phyloP scores from a whole-genome alignment of 306 rosid genomes.

The Aeschynomene evenia region DNA sequence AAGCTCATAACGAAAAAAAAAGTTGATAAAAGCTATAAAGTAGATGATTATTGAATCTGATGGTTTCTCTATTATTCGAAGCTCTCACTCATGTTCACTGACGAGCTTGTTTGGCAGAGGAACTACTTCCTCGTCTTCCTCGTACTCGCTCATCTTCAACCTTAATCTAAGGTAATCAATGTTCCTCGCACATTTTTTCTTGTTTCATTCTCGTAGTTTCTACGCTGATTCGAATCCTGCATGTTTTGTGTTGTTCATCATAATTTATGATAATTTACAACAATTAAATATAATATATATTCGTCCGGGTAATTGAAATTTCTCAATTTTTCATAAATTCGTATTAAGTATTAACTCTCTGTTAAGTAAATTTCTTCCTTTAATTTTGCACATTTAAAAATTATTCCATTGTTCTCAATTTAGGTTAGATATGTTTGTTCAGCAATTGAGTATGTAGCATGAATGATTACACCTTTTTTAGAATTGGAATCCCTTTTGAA shows the following conservation, averaged over 20 bases:
- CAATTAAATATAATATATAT: not conserved
- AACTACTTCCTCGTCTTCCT: conserved; percentile 13
- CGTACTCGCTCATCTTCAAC: conserved; percentile 15
- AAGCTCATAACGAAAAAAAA: too few relatives aligned
- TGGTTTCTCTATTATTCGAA: too few relatives aligned
- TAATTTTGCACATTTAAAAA: not conserved
- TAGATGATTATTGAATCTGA: not conserved
- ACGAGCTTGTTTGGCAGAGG: not conserved
- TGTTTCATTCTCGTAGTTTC: not conserved
- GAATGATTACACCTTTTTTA: not conserved
- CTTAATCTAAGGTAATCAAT: conserved; percentile 28
- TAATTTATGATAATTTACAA: not conserved
- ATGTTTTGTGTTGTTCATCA: not conserved
- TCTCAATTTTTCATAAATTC: not conserved
- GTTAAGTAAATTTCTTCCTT: not conserved
- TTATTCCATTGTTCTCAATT: not conserved
- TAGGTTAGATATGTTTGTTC: conserved; percentile 1
- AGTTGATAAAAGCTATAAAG: not conserved
- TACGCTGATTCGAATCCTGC: conserved; percentile 22
- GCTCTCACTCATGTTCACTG: not conserved
- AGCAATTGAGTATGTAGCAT: not conserved
- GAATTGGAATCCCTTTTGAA: conserved; percentile 1
- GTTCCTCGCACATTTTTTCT: not conserved
- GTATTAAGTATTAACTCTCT: not conserved
- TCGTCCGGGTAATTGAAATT: not conserved